Evolutionary conservation across 2,329 filamentous ascomycete genomes (phyloP), one percentile per base, ranked within the genome.

Genomic region (Diaporthe citri): DNA sequence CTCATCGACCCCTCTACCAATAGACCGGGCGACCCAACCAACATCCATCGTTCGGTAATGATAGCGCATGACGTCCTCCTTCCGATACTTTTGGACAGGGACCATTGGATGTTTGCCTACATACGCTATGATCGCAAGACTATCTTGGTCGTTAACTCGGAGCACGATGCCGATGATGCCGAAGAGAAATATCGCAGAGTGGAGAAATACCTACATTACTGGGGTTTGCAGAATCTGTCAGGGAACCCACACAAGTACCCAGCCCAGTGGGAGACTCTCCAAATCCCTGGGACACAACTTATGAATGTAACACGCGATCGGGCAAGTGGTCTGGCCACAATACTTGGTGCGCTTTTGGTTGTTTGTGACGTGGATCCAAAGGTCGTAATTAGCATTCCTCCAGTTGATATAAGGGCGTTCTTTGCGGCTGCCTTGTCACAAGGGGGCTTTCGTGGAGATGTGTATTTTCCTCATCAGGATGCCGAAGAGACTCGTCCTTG

Each of bases 361-460:
- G 15, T 56, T 56, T 56, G 52, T 34, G 15, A 56, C 7, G 25
- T 56, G 25, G 13, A 20, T 17, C 52, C 25, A 20, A 12, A 56
- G 4, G 31, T 17, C 28, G 1, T 3, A 7, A 20, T 31, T 9
- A 2, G 12, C 2, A 8, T 3, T 34, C 1, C 15, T 4, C 25
- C 13, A 9, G 13, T 5, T 17, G 52, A 56, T 56, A 20, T 56
- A 56, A 31, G 52, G 28, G 52, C 52, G 2, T 56, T 56, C 8
- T 56, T 56, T 15, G 52, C 52, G 4, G 25, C 28, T 56, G 52
- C 7, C 52, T 6, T 56, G 52, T 7, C 52, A 56, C 13, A 56
- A 20, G 52, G 52, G 17, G 52, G 25, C 31, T 56, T 56, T 9
- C 28, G 25, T 56, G 52, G 52, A 20, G 15, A 20, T 15, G 1